Conservation (phyloP, 2,329 filamentous ascomycete species). For the Chalaropsis thielavioides region DNA sequence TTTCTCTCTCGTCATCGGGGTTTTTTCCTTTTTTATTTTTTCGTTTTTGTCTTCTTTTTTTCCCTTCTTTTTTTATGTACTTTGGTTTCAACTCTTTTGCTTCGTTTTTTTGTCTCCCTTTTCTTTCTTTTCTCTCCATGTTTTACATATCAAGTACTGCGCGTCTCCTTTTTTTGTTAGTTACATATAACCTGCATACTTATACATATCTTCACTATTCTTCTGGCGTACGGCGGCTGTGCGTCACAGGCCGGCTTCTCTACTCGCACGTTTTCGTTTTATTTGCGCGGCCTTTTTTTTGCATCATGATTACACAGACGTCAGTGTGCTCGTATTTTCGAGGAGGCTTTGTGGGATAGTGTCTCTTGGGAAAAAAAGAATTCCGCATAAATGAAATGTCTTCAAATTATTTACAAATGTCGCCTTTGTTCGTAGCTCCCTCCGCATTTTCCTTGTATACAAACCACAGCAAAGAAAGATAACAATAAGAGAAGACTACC, state of each 20-base stretch:
- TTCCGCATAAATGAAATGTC: not conserved
- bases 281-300: not conserved
- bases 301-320: not conserved
- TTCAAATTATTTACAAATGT: not conserved
- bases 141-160: conserved; percentile 5
- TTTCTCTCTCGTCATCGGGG: not conserved
- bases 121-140: not conserved
- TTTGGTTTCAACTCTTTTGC: not conserved
- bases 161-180: not conserved
- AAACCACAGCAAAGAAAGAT: no score
- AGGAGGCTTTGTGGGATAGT: not conserved
- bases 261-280: no score
- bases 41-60: not conserved
- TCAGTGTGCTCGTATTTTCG: not conserved
- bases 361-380: not conserved
- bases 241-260: not conserved
- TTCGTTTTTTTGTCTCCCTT: not conserved
- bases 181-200: conserved; percentile 4
- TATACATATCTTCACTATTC: not conserved
- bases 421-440: no score
- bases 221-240: not conserved
- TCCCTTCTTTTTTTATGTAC: not conserved
- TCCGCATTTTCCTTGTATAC: no score
- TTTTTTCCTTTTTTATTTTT: not conserved
- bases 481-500: not conserved